phyloP scores from a whole-genome alignment of 768 basidiomycete species.

The Hirschioporus abietinus region DNA sequence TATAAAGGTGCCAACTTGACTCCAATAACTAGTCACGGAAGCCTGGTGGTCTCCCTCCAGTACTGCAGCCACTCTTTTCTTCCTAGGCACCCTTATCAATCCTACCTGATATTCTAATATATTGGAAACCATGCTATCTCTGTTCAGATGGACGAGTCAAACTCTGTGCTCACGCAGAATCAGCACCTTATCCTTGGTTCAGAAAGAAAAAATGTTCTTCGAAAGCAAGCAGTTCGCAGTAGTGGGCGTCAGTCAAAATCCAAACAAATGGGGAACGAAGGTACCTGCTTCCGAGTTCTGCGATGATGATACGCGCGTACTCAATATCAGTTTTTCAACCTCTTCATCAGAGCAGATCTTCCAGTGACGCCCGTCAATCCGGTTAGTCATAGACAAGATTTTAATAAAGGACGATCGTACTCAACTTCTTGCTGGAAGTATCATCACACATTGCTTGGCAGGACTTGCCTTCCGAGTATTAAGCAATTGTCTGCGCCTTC shows the following conservation, averaged over 20 bases:
- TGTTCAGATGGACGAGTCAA: background rate
- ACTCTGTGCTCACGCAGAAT: background rate
- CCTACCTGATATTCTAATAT: background rate
- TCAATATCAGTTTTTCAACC: background rate
- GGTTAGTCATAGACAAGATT: background rate
- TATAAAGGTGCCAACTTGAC: background rate
- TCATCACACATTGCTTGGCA: background rate
- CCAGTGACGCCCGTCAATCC: background rate
- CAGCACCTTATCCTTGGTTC: background rate
- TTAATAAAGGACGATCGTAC: background rate
- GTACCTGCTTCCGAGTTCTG: background rate
- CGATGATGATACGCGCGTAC: background rate
- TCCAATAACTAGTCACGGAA: background rate
- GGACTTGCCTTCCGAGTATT: background rate
- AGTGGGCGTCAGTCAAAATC: background rate
- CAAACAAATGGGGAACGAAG: background rate
- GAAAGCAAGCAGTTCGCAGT: background rate
- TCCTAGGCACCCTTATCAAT: background rate
- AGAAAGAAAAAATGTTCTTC: background rate
- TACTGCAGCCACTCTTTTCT: background rate
- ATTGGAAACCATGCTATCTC: background rate
- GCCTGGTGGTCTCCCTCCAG: background rate
- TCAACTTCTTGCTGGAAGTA: background rate
- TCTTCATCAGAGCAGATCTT: background rate
- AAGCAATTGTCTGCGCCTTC: background rate